Evolutionary conservation across 2,329 filamentous ascomycete genomes (phyloP).

Genomic region (Monosporascus ibericus): DNA sequence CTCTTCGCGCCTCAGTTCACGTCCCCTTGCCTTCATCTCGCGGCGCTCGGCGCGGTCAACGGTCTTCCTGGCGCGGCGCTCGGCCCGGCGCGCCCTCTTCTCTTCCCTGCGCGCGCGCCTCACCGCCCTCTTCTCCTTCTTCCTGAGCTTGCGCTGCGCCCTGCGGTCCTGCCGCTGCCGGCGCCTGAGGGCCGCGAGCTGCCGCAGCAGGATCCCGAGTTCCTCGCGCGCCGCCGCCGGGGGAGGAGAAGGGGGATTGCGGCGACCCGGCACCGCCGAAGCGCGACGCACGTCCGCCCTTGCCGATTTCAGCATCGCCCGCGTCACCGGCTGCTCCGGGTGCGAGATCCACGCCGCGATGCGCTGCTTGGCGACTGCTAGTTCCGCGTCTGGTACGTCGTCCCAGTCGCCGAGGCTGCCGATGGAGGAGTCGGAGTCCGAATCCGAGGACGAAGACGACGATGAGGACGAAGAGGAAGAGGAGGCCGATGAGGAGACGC

Average conservation of each 20-base stretch:
- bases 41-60: not conserved
- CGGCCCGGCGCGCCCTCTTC: conserved; percentile 8
- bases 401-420: conserved; percentile 50
- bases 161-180: conserved; percentile 31
- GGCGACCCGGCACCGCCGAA: not conserved
- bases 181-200: conserved; percentile 38
- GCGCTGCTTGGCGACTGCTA: conserved; percentile 38
- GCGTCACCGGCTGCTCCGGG: conserved; percentile 44
- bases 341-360: conserved; percentile 43
- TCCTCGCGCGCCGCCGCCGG: conserved; percentile 18
- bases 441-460: conserved; percentile 27
- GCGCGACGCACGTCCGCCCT: conserved; percentile 33
- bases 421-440: conserved; percentile 34
- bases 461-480: conserved; percentile 19
- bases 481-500: too few relatives aligned
- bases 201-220: conserved; percentile 31
- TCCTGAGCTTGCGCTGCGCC: conserved; percentile 25
- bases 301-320: conserved; percentile 34
- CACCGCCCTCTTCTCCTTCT: conserved; percentile 20
- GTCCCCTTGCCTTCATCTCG: not conserved
- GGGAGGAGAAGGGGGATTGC: too few relatives aligned
- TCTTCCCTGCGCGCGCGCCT: conserved; percentile 25
- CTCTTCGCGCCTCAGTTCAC: too few relatives aligned
- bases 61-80: not conserved
- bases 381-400: conserved; percentile 40